phyloP scores from a whole-genome alignment of 331 rosid genomes.

The Telfairia occidentalis region DNA sequence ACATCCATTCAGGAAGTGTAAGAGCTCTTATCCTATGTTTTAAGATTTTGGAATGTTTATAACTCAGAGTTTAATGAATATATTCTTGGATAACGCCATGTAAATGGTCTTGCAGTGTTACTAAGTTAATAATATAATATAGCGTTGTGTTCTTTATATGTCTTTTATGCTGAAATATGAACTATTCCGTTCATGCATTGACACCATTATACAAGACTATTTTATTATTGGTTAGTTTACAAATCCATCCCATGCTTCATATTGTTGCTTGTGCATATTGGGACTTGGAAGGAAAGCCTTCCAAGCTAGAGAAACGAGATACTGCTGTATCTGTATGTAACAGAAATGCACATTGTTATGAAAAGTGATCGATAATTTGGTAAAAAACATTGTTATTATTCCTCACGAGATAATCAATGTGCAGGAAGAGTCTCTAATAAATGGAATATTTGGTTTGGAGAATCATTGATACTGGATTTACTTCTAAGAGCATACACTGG shows the following conservation, averaged over 20 bases:
- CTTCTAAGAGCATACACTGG: not conserved
- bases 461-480: not conserved
- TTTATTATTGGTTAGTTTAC: not conserved
- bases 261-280: not conserved
- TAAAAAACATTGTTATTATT: not conserved
- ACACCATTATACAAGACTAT: not conserved
- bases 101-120: not conserved
- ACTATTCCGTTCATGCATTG: not conserved
- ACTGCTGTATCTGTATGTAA: no score
- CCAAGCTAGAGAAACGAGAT: not conserved
- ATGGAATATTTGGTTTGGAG: not conserved
- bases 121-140: not conserved
- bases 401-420: not conserved
- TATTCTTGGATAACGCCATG: not conserved
- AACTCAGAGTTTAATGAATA: not conserved
- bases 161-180: not conserved
- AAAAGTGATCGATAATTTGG: not conserved
- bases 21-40: conserved; percentile 31
- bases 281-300: not conserved
- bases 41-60: not conserved
- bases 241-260: not conserved
- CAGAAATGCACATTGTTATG: not conserved
- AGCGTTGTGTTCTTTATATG: not conserved
- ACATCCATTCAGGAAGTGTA: conserved; percentile 81
- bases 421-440: not conserved